Conservation (phyloP, 257 asterid genomes). For the Galeopsis tetrahit region DNA sequence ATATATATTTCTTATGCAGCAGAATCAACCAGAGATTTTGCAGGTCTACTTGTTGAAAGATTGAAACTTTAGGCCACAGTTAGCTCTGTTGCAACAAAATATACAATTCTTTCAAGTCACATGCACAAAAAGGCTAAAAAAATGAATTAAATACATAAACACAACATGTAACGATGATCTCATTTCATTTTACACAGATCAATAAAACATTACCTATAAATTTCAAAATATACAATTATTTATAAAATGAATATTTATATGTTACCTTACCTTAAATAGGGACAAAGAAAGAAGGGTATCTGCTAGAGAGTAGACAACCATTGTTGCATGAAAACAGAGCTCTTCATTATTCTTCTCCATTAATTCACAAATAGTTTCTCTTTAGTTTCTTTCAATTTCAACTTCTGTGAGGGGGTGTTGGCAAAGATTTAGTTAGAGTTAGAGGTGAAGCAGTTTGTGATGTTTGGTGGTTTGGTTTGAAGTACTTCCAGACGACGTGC, state of each 20-base stretch:
- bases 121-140: constrained; percentile 3
- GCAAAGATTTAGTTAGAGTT: constrained; percentile 13
- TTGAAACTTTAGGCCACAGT: background rate
- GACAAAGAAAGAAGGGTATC: too few species aligned
- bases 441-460: constrained; percentile 22
- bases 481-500: constrained; percentile 43
- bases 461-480: constrained; percentile 8
- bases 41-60: background rate
- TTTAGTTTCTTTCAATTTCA: background rate
- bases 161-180: too few species aligned
- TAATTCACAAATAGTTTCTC: background rate
- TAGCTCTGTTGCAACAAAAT: background rate
- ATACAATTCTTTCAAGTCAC: background rate
- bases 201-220: too few species aligned
- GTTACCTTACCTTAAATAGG: background rate
- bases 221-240: too few species aligned
- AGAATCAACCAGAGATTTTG: constrained; percentile 22
- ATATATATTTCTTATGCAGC: background rate
- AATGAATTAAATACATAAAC: background rate
- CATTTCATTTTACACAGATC: too few species aligned
- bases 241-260: too few species aligned
- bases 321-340: background rate
- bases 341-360: constrained; percentile 12
- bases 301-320: background rate
- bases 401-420: background rate